Percentiles rank a stretch among this genome's conserved stretches.
These are phyloP conservation scores for Xylaria sp. DNA, from an alignment of 2,329 filamentous ascomycete species.

Conservation along the genomic window DNA sequence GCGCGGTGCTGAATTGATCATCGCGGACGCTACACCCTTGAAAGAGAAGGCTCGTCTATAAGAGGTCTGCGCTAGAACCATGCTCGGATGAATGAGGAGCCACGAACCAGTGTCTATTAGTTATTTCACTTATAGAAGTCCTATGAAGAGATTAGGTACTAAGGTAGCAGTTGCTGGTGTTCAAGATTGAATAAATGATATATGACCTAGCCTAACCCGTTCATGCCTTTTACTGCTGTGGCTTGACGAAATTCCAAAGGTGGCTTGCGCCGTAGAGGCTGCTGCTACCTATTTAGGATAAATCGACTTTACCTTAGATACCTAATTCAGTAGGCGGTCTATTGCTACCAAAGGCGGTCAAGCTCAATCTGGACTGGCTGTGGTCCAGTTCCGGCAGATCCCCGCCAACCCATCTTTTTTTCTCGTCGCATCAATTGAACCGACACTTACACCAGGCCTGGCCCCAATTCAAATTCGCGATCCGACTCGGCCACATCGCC, in stretches of 20 bases:
- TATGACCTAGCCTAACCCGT: too few relatives aligned
- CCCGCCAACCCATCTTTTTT: slow-evolving; percentile 36
- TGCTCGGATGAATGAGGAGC: neutral
- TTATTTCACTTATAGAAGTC: too few relatives aligned
- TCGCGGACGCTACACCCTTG: slow-evolving; percentile 64
- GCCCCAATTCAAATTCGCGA: neutral
- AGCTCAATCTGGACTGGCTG: slow-evolving; percentile 10
- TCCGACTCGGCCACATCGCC: neutral
- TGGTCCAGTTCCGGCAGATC: slow-evolving; percentile 33
- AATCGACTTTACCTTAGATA: neutral
- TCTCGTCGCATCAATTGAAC: neutral
- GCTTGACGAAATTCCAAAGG: neutral
- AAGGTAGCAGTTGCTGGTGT: too few relatives aligned
- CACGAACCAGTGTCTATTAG: neutral
- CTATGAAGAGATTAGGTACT: too few relatives aligned
- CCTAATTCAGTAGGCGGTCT: slow-evolving; percentile 23
- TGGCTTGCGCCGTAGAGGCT: too few relatives aligned
- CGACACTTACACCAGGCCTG: neutral
- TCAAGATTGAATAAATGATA: too few relatives aligned
- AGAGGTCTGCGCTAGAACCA: slow-evolving; percentile 7
- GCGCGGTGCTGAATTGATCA: slow-evolving; percentile 82
- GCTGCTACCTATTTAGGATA: too few relatives aligned
- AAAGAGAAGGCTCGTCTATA: slow-evolving; percentile 42
- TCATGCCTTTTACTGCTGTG: too few relatives aligned
- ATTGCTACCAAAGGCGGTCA: slow-evolving; percentile 30